Conservation (phyloP, 2,329 filamentous ascomycete species). For the Claviceps sp. region DNA sequence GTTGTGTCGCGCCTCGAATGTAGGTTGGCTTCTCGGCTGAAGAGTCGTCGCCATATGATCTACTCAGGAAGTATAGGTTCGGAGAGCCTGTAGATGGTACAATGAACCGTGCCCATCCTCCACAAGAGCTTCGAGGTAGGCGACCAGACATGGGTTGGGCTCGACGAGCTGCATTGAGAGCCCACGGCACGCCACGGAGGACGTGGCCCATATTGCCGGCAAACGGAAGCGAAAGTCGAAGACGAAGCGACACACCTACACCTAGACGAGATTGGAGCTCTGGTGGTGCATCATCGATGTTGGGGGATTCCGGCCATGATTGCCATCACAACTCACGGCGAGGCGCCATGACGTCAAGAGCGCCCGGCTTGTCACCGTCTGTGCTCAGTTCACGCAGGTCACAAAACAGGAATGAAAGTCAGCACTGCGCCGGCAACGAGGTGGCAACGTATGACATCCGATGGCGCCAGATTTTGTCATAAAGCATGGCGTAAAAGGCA, state of each 20-base stretch:
- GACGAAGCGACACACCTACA: background rate
- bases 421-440: too few species aligned
- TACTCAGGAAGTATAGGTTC: background rate
- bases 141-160: background rate
- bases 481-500: too few species aligned
- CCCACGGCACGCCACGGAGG: background rate
- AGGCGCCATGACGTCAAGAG: background rate
- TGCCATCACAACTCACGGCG: background rate
- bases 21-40: background rate
- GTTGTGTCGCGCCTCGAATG: conserved; percentile 23
- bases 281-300: background rate
- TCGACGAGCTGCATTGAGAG: background rate
- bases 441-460: too few species aligned
- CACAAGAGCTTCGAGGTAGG: background rate
- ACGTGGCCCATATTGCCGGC: conserved; percentile 1
- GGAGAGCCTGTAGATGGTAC: background rate
- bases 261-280: background rate
- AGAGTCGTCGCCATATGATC: background rate
- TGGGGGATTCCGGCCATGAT: too few species aligned
- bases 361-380: background rate
- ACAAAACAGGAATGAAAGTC: too few species aligned
- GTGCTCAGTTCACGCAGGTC: too few species aligned
- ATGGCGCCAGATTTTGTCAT: too few species aligned
- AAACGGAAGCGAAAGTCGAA: background rate
- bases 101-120: background rate